Evolutionary conservation across 2,329 filamentous ascomycete genomes (phyloP).

Genomic region (Botrytis paeoniae): DNA sequence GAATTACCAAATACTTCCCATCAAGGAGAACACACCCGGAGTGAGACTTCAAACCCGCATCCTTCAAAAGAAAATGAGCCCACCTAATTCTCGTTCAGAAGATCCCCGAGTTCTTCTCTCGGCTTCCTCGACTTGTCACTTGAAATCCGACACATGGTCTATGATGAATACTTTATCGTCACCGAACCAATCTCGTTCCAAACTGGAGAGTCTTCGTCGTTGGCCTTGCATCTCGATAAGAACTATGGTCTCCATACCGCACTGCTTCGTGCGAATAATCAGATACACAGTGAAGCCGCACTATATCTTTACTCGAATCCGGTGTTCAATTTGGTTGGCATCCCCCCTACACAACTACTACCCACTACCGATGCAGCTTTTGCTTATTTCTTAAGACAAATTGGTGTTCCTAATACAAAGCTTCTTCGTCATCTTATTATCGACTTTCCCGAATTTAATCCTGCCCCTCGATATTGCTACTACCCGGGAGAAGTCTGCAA

Average conservation of each 20-base stretch:
- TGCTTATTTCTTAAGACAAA: background rate
- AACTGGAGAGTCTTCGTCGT: background rate
- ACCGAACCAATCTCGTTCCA: background rate
- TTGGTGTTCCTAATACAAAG: background rate
- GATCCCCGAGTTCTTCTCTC: background rate
- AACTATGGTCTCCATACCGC: background rate
- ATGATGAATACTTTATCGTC: background rate
- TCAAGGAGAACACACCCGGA: background rate
- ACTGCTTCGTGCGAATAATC: background rate
- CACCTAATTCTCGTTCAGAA: background rate
- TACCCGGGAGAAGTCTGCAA: no score
- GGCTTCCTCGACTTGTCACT: background rate
- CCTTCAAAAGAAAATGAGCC: background rate
- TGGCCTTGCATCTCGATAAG: no score
- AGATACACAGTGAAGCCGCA: background rate
- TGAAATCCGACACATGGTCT: background rate
- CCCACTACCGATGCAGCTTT: background rate
- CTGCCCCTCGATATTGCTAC: accelerated
- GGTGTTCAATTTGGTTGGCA: background rate
- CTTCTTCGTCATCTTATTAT: background rate
- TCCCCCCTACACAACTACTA: background rate
- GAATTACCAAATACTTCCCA: background rate
- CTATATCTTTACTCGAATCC: background rate
- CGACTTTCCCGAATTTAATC: background rate
- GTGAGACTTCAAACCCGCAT: background rate